Conservation (phyloP, 1,284 basidiomycete species). For the Neonothopanus nambi region DNA sequence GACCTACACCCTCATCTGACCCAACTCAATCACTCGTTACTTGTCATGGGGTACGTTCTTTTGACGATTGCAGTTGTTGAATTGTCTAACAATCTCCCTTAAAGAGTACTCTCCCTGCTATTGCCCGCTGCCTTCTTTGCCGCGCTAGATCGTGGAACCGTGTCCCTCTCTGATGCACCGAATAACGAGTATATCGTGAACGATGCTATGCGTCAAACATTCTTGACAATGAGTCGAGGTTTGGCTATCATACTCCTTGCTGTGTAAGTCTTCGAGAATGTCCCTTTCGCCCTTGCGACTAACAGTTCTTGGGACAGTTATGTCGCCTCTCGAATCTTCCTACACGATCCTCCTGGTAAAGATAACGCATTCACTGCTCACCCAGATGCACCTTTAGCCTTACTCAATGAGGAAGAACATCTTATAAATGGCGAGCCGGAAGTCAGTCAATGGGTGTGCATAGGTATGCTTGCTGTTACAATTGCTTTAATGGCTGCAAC, state of each 20-base stretch:
- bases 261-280: slow-evolving; percentile 43
- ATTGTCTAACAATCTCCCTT: neutral
- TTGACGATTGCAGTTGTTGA: slow-evolving; percentile 1
- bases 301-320: slow-evolving; percentile 44
- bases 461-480: slow-evolving; percentile 49
- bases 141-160: slow-evolving; percentile 47
- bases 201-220: slow-evolving; percentile 42
- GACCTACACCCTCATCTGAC: slow-evolving; percentile 50
- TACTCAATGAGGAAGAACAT: slow-evolving; percentile 44
- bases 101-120: slow-evolving; percentile 59
- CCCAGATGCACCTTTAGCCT: slow-evolving; percentile 43
- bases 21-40: slow-evolving; percentile 65
- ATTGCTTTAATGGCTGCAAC: slow-evolving; percentile 65
- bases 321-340: slow-evolving; percentile 60
- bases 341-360: slow-evolving; percentile 67
- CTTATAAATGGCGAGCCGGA: slow-evolving; percentile 48
- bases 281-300: neutral
- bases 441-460: slow-evolving; percentile 60
- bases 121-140: slow-evolving; percentile 68
- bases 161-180: slow-evolving; percentile 24
- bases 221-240: slow-evolving; percentile 63
- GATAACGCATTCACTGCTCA: slow-evolving; percentile 44
- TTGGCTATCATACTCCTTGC: slow-evolving; percentile 59
- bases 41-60: slow-evolving; percentile 58
- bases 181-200: slow-evolving; percentile 33